Base-by-base conservation (phyloP, 1,284 basidiomycete genomes). In the Tremellales sp. region DNA sequence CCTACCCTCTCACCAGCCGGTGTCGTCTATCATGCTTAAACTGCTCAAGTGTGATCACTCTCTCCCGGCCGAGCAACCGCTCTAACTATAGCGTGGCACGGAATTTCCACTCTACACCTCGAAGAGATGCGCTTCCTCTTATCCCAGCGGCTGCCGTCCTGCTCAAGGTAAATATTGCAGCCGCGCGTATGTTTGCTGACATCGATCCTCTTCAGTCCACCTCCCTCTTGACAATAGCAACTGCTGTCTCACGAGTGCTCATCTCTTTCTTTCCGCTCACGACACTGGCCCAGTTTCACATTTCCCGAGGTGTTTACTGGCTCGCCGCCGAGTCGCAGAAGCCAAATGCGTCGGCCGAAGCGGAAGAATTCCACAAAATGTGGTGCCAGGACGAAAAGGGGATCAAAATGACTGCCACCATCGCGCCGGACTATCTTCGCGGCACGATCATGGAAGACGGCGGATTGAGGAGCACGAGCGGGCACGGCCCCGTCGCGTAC, bases 181-280 rank as follows among this genome's bases (percentile, higher is more conserved):
- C 40, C 2, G 7, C 39, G 37, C 26, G 28, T 29, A 36, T 32
- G 13, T 8, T 32, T 22, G 40, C 43, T 52, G 28, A 44, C 45
- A 14, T 34, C 46, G 36, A 40, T 39, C 16, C 9, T 31, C n/a
- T n/a, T n/a, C 44, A 81, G 80, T 72, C 77, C 5, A 77, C 79
- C 2, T 71, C 75, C 5, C 24, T 68, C 9, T 52, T 72, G n/a
- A 58, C 68, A 0, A 35, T 54, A 12, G 58, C 61, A 12, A 71
- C 68, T 2, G 58, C 61, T 5, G 43, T 72, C 35, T 67, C 65
- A 0, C 66, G 70, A 1, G 53, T 71, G 28, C 54, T 72, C 35
- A 63, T 73, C 43, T 71, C 71, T 14, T 67, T 73, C 57, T 60
- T 72, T 37, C 70, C 71, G 9, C 50, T 71, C 13, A 63, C 62